Evolutionary conservation across 2,329 filamentous ascomycete species (phyloP).

Genomic region (Clarireedia hainanense): DNA sequence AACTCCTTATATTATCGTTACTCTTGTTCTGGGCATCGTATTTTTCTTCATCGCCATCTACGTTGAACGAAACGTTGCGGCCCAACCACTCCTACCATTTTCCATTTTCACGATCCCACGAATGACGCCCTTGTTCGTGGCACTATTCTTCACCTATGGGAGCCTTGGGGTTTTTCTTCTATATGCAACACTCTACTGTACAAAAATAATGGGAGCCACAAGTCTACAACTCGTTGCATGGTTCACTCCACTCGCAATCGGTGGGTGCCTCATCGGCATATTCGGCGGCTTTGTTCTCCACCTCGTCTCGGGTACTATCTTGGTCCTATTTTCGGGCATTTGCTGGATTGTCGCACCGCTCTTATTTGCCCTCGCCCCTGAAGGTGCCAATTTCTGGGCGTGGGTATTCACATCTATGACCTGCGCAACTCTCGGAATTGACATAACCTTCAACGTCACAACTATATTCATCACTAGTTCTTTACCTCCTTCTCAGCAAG

Average conservation of each 20-base stretch:
- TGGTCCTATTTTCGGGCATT: constrained; percentile 42
- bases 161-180: constrained; percentile 59
- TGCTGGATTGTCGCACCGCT: constrained; percentile 41
- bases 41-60: constrained; percentile 54
- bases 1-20: constrained; percentile 60
- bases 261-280: constrained; percentile 51
- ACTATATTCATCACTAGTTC: constrained; percentile 69
- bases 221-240: constrained; percentile 52
- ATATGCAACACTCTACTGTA: constrained; percentile 58
- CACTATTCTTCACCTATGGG: constrained; percentile 59
- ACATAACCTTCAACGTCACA: constrained; percentile 65
- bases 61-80: constrained; percentile 63
- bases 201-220: constrained; percentile 41
- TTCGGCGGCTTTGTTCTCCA: constrained; percentile 46
- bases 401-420: constrained; percentile 63
- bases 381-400: constrained; percentile 43
- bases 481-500: constrained; percentile 55
- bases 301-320: constrained; percentile 39
- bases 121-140: constrained; percentile 54
- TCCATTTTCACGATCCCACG: constrained; percentile 60
- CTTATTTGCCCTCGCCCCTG: constrained; percentile 47
- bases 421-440: constrained; percentile 60
- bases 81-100: constrained; percentile 58
- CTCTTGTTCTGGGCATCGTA: constrained; percentile 52
- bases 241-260: constrained; percentile 47